Conservation (phyloP, 148 eudicot species). For the Pharnaceum exiguum region DNA sequence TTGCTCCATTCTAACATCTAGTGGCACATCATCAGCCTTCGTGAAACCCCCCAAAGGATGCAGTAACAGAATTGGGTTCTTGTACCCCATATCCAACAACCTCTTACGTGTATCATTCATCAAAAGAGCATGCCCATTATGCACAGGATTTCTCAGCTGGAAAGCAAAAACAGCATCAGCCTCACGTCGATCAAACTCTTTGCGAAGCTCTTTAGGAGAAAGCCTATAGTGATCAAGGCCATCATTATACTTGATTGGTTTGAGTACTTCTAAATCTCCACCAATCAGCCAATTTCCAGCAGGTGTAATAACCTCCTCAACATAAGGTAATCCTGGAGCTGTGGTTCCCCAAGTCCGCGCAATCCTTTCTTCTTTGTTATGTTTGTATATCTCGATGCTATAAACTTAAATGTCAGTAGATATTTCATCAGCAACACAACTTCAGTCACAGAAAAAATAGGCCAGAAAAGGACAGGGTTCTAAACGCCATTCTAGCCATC, state of each 20-base stretch:
- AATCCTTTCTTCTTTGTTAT: slow-evolving; percentile 82
- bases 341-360: slow-evolving; percentile 86
- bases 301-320: slow-evolving; percentile 60
- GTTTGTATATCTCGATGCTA: slow-evolving; percentile 76
- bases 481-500: too few relatives aligned
- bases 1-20: slow-evolving; percentile 83
- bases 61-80: slow-evolving; percentile 76
- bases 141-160: slow-evolving; percentile 82
- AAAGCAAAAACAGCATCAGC: slow-evolving; percentile 91
- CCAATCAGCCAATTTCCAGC: slow-evolving; percentile 86
- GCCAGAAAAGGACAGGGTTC: too few relatives aligned
- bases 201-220: slow-evolving; percentile 62
- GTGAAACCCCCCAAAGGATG: slow-evolving; percentile 82
- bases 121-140: slow-evolving; percentile 80
- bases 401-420: not conserved
- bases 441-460: too few relatives aligned
- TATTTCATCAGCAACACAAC: too few relatives aligned
- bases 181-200: slow-evolving; percentile 66
- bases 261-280: slow-evolving; percentile 65
- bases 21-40: slow-evolving; percentile 86
- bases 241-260: slow-evolving; percentile 72
- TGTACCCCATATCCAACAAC: slow-evolving; percentile 67
- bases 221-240: slow-evolving; percentile 81
- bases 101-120: slow-evolving; percentile 78
- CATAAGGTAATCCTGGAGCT: slow-evolving; percentile 82